Evolutionary conservation across 1,284 basidiomycete genomes (phyloP).

Genomic region (Cystobasidium slooffiae): DNA sequence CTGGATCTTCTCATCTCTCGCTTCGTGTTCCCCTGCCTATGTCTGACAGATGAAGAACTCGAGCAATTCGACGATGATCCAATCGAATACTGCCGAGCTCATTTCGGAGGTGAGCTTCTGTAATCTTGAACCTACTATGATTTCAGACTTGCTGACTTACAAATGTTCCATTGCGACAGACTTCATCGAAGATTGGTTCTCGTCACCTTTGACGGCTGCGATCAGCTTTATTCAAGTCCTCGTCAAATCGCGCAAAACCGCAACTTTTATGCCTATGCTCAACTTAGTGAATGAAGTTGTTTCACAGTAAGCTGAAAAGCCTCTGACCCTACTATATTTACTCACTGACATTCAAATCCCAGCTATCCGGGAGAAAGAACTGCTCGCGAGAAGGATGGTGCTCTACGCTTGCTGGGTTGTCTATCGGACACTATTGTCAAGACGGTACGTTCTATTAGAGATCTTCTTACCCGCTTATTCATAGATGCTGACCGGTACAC

Average conservation of each 20-base stretch:
- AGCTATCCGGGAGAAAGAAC: conserved; percentile 52
- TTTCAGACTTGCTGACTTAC: background rate
- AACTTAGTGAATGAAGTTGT: conserved; percentile 73
- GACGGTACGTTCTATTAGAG: conserved; percentile 36
- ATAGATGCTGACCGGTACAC: background rate
- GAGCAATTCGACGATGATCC: conserved; percentile 76
- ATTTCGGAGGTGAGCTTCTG: conserved; percentile 64
- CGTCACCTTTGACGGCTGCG: conserved; percentile 73
- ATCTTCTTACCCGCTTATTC: background rate
- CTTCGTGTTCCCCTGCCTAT: conserved; percentile 83
- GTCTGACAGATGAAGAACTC: conserved; percentile 70
- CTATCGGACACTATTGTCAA: conserved; percentile 59
- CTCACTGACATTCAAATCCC: no score
- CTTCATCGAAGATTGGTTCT: conserved; percentile 72
- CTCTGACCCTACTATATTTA: no score
- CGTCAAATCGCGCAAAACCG: conserved; percentile 74
- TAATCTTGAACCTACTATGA: conserved; percentile 55
- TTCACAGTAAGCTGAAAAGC: conserved; percentile 63
- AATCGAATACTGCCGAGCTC: conserved; percentile 72
- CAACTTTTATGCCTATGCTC: conserved; percentile 75
- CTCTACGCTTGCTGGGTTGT: conserved; percentile 75
- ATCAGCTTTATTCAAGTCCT: conserved; percentile 77
- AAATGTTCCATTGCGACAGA: conserved; percentile 60
- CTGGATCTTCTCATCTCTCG: conserved; percentile 71
- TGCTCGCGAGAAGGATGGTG: conserved; percentile 74